Evolutionary conservation across 1,284 basidiomycete genomes (phyloP), one percentile per base, ranked within the genome.

Genomic region (Golubevia sp.): DNA sequence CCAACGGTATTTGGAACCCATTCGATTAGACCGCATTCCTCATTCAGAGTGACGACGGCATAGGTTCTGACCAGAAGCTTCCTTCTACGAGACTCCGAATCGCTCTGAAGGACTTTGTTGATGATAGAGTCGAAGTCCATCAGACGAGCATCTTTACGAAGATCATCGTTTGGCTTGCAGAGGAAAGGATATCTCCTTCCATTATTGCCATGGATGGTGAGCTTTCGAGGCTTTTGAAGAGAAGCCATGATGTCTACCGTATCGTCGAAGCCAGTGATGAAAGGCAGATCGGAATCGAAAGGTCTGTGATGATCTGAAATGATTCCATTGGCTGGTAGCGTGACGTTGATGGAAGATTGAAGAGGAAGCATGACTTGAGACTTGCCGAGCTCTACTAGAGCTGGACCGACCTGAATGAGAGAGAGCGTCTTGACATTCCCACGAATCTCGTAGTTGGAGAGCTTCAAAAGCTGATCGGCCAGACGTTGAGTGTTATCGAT

Each of bases 111-210:
- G 15, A 99, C 86, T 83, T 97, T 98, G 86, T 99, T 99, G 86
- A 99, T 96, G 86, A 99, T 96, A 2, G 92, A 89, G 77, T 97
- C 95, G 84, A 99, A 93, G 83, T 99, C 97, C 96, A 99, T 99
- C 63, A 99, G 85, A 7, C 97, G 89, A 0, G 96, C 95, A 79
- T 99, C 97, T 85, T 99, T 99, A 53, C 97, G 89, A 53, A 99
- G 86, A 84, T 99, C 97, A 81, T 99, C 97, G 84, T 95, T 95
- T 1, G 97, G 96, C 84, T 99, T 99, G 70, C 93, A 94, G 15
- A 99, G 87, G 87, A 99, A 99, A 77, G 90, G 91, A 85, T 98
- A 98, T 1, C 86, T 86, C 63, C 90, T 88, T 2, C 94, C 94
- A 76, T 99, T 89, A 62, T 89, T 91, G 0, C 93, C 95, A 25